A percentile compares a stretch with the other conserved stretches of the same genome.
phyloP scores from a whole-genome alignment of 768 basidiomycete genomes.

The Tubosaeta sp. region DNA sequence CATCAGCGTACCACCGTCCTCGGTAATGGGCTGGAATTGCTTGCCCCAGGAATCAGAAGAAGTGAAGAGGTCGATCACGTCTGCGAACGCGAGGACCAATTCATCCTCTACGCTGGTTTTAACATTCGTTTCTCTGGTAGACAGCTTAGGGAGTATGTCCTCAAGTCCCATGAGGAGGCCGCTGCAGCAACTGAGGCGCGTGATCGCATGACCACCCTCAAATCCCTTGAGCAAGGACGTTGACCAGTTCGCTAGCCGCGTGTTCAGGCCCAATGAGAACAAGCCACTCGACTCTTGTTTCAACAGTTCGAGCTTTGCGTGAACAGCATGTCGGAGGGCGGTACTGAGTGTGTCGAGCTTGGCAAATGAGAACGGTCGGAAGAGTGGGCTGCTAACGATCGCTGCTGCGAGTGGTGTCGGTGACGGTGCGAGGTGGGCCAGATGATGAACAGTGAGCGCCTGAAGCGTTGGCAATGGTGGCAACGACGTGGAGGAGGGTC shows the following conservation, averaged over 20 bases:
- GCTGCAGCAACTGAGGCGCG: constrained; percentile 57
- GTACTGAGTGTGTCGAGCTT: constrained; percentile 26
- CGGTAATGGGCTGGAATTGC: constrained; percentile 57
- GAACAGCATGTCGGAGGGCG: constrained; percentile 31
- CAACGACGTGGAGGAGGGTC: constrained; percentile 17
- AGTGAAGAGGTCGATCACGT: constrained; percentile 61
- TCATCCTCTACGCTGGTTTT: constrained; percentile 57
- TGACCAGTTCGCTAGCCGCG: constrained; percentile 48
- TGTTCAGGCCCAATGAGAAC: constrained; percentile 33
- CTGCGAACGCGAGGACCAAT: constrained; percentile 64
- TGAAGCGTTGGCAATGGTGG: constrained; percentile 21
- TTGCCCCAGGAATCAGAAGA: constrained; percentile 53
- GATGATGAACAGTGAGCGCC: constrained; percentile 26
- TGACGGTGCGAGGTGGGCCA: constrained; percentile 22
- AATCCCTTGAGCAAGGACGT: constrained; percentile 50
- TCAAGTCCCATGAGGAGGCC: constrained; percentile 64
- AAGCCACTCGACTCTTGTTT: constrained; percentile 27
- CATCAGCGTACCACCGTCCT: constrained; percentile 36
- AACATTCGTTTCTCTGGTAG: constrained; percentile 27
- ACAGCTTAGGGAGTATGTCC: constrained; percentile 39
- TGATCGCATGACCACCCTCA: constrained; percentile 60
- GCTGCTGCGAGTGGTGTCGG: constrained; percentile 33
- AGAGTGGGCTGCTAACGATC: constrained; percentile 28
- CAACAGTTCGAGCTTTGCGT: constrained; percentile 23
- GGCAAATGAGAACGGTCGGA: constrained; percentile 27